Evolutionary conservation across 352 stramenopile species (phyloP).

Genomic region (Phytopythium delawarense): DNA sequence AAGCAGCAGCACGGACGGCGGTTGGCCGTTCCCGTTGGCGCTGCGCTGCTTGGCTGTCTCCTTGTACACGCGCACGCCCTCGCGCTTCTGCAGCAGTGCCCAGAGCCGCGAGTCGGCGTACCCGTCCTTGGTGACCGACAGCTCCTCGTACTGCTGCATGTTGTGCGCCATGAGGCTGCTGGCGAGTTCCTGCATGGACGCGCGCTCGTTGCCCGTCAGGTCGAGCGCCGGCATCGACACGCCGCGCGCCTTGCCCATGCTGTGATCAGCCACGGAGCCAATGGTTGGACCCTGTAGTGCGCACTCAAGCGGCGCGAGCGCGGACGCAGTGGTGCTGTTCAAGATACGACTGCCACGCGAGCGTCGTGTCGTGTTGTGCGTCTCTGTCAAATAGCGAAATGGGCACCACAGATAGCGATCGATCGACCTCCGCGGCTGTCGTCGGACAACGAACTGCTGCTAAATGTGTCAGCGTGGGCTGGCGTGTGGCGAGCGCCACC

Average conservation of each 20-base stretch:
- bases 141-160: constrained; percentile 18
- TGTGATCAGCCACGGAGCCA: background rate
- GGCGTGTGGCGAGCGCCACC: background rate
- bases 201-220: constrained; percentile 18
- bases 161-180: constrained; percentile 22
- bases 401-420: background rate
- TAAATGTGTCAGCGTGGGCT: no score
- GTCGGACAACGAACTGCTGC: background rate
- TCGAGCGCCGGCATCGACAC: constrained; percentile 24
- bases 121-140: constrained; percentile 24
- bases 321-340: background rate
- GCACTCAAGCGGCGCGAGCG: background rate
- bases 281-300: background rate
- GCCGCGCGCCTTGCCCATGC: constrained; percentile 12
- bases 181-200: constrained; percentile 29
- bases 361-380: background rate
- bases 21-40: constrained; percentile 12
- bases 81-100: constrained; percentile 23
- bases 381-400: constrained; percentile 6
- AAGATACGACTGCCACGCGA: background rate
- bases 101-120: constrained; percentile 28
- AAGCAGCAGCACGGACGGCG: constrained; percentile 24
- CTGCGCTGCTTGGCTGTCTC: constrained; percentile 22
- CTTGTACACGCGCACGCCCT: constrained; percentile 31
- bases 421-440: background rate